Evolutionary conservation across 1,139 yeast species (phyloP).

Genomic region (Pneumocystis oryctolagi): DNA sequence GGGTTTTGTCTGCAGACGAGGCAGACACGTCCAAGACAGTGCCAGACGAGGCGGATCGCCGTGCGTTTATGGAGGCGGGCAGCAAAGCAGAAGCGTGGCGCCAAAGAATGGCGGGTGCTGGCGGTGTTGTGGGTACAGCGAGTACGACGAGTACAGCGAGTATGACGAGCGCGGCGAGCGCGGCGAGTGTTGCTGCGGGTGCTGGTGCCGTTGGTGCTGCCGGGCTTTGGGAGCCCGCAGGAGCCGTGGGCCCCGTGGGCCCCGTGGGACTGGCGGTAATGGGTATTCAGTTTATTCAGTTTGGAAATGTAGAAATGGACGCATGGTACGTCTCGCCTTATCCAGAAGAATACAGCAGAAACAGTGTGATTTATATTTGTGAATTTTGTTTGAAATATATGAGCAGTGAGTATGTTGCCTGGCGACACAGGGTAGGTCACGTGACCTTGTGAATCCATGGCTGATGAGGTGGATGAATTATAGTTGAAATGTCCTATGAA

Average conservation of each 20-base stretch:
- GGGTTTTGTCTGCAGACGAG: constrained; percentile 43
- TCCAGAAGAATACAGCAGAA: constrained; percentile 68
- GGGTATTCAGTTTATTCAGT: constrained; percentile 39
- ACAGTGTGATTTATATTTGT: constrained; percentile 55
- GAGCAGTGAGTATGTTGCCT: constrained; percentile 50
- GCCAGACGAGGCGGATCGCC: constrained; percentile 41
- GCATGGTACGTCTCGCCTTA: constrained; percentile 93
- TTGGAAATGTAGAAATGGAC: constrained; percentile 57
- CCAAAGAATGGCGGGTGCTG: too few relatives aligned
- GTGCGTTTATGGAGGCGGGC: constrained; percentile 30
- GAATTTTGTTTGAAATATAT: constrained; percentile 75
- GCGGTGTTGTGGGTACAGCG: too few relatives aligned
- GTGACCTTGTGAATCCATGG: too few relatives aligned
- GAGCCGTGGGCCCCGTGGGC: too few relatives aligned
- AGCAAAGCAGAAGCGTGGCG: constrained; percentile 3
- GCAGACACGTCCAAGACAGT: constrained; percentile 48
- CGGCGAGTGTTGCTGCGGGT: too few relatives aligned
- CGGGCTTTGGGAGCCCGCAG: too few relatives aligned
- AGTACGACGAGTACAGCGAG: too few relatives aligned
- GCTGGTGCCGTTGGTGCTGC: too few relatives aligned
- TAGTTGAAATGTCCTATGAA: constrained; percentile 27
- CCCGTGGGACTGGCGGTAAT: too few relatives aligned
- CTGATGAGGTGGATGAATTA: too few relatives aligned
- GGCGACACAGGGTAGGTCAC: constrained; percentile 63
- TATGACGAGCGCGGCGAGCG: too few relatives aligned